phyloP scores from a whole-genome alignment of 2,329 filamentous ascomycete species.

The Botrytis fabae region DNA sequence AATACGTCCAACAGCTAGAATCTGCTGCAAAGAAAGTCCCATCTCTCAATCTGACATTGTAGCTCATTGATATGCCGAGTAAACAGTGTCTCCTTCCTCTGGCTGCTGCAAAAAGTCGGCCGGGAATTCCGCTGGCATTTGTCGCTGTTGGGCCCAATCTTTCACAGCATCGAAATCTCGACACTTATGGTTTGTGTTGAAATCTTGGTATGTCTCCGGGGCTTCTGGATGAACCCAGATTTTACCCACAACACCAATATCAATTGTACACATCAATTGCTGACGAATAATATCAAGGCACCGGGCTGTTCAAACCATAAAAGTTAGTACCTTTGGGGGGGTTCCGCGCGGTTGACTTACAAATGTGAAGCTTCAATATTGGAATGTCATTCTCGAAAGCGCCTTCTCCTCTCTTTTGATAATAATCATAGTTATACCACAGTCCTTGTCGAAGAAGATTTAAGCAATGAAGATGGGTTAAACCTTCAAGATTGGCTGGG shows the following conservation, averaged over 20 bases:
- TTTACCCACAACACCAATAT: constrained; percentile 54
- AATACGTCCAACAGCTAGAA: background rate
- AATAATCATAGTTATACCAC: constrained; percentile 55
- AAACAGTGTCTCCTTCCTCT: constrained; percentile 28
- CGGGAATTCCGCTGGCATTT: constrained; percentile 41
- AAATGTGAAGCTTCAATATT: constrained; percentile 50
- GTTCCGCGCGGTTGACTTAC: background rate
- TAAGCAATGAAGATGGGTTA: constrained; percentile 26
- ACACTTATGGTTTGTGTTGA: constrained; percentile 55
- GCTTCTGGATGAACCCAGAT: constrained; percentile 50
- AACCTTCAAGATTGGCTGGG: background rate
- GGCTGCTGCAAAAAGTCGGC: constrained; percentile 36
- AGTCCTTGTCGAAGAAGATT: constrained; percentile 53
- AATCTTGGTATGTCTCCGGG: constrained; percentile 50
- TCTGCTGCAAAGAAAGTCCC: background rate
- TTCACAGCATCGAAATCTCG: constrained; percentile 53
- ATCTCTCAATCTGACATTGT: background rate
- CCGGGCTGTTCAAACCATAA: constrained; percentile 43
- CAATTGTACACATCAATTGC: constrained; percentile 55
- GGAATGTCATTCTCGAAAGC: constrained; percentile 51
- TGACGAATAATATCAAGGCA: constrained; percentile 56
- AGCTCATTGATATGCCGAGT: constrained; percentile 2
- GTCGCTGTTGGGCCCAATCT: constrained; percentile 51
- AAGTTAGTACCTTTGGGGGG: background rate
- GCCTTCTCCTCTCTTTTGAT: constrained; percentile 46